phyloP scores from a whole-genome alignment of 805 yeast genomes.

The Metschnikowia reukaufii region DNA sequence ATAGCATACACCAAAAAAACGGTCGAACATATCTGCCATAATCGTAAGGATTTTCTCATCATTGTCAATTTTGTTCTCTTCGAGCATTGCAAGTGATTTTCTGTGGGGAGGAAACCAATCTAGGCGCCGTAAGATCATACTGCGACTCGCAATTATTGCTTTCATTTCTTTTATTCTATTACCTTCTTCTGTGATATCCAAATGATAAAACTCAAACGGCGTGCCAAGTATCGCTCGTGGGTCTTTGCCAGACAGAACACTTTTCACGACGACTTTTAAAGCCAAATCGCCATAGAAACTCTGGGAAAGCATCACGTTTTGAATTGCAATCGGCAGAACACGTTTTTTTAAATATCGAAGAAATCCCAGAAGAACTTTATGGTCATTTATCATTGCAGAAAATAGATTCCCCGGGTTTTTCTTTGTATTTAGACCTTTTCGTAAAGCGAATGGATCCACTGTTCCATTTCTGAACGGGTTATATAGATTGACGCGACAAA shows the following conservation, averaged over 20 bases:
- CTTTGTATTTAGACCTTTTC: slow-evolving; percentile 14
- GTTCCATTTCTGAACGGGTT: slow-evolving; percentile 15
- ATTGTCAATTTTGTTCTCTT: slow-evolving; percentile 3
- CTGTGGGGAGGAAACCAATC: slow-evolving; percentile 13
- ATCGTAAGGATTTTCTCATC: slow-evolving; percentile 5
- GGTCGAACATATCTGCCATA: slow-evolving; percentile 16
- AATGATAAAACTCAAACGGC: slow-evolving; percentile 12
- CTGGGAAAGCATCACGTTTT: slow-evolving; percentile 13
- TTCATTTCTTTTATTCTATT: slow-evolving; percentile 11
- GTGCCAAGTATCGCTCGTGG: slow-evolving; percentile 9
- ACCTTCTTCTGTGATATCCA: background rate
- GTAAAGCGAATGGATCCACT: slow-evolving; percentile 14
- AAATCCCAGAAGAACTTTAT: slow-evolving; percentile 7
- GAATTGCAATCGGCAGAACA: slow-evolving; percentile 3
- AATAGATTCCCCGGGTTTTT: slow-evolving; percentile 12
- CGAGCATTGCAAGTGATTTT: slow-evolving; percentile 9
- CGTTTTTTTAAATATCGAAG: slow-evolving; percentile 1
- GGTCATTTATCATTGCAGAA: slow-evolving; percentile 11
- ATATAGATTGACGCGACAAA: slow-evolving; percentile 8
- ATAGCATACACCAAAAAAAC: slow-evolving; percentile 17
- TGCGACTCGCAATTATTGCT: slow-evolving; percentile 16
- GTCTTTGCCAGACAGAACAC: slow-evolving; percentile 3
- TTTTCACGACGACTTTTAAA: slow-evolving; percentile 10
- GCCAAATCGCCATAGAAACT: slow-evolving; percentile 10
- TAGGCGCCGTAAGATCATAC: slow-evolving; percentile 13